Evolutionary conservation across 768 basidiomycete species (phyloP), one percentile per base, ranked within the genome.

Genomic region (Tulasnella sp.): DNA sequence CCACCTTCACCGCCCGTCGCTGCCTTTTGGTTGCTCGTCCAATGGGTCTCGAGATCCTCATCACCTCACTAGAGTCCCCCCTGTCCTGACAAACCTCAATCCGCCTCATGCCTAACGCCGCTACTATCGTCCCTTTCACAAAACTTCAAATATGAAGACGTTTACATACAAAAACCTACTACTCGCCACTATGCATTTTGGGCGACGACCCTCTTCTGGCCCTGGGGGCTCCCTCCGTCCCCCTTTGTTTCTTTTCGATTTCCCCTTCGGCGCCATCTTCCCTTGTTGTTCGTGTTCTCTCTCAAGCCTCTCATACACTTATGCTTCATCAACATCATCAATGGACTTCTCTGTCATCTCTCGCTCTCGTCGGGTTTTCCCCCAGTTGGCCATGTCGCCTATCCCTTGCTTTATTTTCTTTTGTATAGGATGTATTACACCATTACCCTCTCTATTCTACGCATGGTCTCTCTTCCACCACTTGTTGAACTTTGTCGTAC

Each of bases 401-500:
- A 52, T 7, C n/a, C 5, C 52, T 68, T 31, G 31, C 12, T 36
- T 68, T 68, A 68, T 68, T 68, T 27, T 68, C 27, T 68, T 62
- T 19, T 68, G 62, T 68, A 68, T 34, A 68, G 62, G 62, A 36
- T 68, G 62, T 68, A 68, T 34, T 36, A 10, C 62, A 68, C 34
- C 62, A 68, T n/a, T n/a, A n/a, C n/a, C n/a, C 62, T 68, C 24
- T 68, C 62, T 68, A 68, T 36, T n/a, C 62, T 68, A 31, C 52
- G 52, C 52, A 52, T 52, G 24, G 52, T 34, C 34, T 36, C 21
- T 34, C 16, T 18, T 27, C 34, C 31, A 6, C 18, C 27, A 36
- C 16, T 12, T 34, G 24, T 68, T 27, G 24, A 14, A 27, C 62
- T 36, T 68, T 68, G 62, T 27, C 31, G 56, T 58, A n/a, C 27